Percentiles rank a stretch among this genome's conserved stretches.
phyloP scores from a whole-genome alignment of 2,329 filamentous ascomycete species.

The Fusarium albidum region DNA sequence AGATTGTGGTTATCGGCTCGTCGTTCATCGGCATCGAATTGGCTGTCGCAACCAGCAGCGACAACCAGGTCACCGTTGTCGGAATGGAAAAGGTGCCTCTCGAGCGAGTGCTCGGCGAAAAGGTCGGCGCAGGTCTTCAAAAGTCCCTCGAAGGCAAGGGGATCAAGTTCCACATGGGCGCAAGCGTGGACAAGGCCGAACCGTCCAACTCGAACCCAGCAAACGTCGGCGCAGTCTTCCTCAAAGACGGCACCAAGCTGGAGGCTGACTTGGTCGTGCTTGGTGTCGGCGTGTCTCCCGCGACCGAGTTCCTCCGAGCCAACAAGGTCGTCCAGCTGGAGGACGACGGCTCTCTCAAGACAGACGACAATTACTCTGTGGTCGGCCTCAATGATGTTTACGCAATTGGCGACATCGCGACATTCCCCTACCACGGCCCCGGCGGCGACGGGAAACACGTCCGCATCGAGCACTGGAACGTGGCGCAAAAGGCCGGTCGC shows the following conservation, averaged over 20 bases:
- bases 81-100: constrained; percentile 89
- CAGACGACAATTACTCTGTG: constrained; percentile 82
- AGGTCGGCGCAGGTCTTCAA: constrained; percentile 84
- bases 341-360: constrained; percentile 84
- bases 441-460: constrained; percentile 76
- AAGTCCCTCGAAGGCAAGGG: constrained; percentile 83
- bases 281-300: constrained; percentile 86
- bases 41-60: constrained; percentile 81
- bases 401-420: constrained; percentile 94
- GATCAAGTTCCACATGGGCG: constrained; percentile 86
- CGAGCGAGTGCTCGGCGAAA: constrained; percentile 82
- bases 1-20: constrained; percentile 89
- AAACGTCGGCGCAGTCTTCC: constrained; percentile 79
- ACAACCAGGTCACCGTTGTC: constrained; percentile 85
- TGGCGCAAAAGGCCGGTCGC: constrained; percentile 92
- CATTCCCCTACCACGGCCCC: constrained; percentile 92
- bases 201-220: constrained; percentile 72
- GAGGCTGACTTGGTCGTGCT: constrained; percentile 91
- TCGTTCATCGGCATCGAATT: constrained; percentile 99
- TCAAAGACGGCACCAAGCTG: constrained; percentile 87
- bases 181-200: constrained; percentile 83
- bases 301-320: constrained; percentile 81
- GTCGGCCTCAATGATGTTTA: constrained; percentile 82
- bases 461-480: constrained; percentile 98
- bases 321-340: constrained; percentile 76